Evolutionary conservation across 176 grass and related monocot genomes (phyloP).

Genomic region (Rhynchospora tenuis): DNA sequence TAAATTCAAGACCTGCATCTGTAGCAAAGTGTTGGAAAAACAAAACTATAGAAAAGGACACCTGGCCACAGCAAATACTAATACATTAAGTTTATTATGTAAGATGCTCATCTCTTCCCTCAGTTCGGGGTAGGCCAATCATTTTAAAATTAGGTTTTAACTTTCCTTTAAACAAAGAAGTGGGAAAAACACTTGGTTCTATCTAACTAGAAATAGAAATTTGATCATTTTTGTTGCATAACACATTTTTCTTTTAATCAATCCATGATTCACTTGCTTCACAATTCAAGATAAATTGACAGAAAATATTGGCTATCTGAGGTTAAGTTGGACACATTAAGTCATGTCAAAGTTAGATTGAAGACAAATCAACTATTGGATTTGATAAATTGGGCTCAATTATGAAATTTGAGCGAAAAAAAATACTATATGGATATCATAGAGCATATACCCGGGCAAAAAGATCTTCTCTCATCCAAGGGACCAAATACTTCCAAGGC

Average conservation of each 20-base stretch:
- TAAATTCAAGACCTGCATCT: no score
- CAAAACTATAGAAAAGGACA: not conserved
- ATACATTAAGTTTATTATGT: not conserved
- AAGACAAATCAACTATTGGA: not conserved
- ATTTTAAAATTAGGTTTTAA: not conserved
- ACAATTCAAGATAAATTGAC: not conserved
- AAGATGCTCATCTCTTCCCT: not conserved
- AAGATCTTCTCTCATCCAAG: constrained; percentile 95
- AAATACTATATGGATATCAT: not conserved
- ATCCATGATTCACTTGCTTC: not conserved
- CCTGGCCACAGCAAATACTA: not conserved
- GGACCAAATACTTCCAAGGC: constrained; percentile 99
- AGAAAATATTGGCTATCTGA: not conserved
- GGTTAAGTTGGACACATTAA: not conserved
- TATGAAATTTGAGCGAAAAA: not conserved
- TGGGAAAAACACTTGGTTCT: not conserved
- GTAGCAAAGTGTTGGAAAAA: not conserved
- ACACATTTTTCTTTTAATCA: not conserved
- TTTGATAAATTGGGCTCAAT: not conserved
- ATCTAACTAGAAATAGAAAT: not conserved
- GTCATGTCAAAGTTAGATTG: not conserved
- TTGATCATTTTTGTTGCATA: not conserved
- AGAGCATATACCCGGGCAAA: constrained; percentile 56
- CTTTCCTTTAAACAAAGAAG: not conserved
- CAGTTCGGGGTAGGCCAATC: not conserved